Conservation (phyloP, 2,329 filamentous ascomycete genomes). For the Seiridium unicorne region DNA sequence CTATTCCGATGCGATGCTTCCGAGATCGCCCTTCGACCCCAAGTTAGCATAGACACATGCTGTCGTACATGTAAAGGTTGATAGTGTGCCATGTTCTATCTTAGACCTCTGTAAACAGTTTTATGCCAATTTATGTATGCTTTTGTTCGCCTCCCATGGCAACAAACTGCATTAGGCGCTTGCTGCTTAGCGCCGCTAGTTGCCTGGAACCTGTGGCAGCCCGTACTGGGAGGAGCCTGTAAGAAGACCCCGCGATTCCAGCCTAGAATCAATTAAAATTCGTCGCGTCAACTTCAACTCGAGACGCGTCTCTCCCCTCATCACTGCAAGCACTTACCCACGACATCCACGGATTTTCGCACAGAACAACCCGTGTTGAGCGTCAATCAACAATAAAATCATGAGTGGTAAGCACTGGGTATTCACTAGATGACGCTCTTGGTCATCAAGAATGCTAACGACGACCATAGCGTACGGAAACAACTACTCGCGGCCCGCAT, state of each 20-base stretch:
- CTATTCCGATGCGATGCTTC: too few relatives aligned
- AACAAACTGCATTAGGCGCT: too few relatives aligned
- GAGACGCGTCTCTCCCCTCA: constrained; percentile 9
- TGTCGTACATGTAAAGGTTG: too few relatives aligned
- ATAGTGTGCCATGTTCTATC: too few relatives aligned
- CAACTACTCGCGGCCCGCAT: constrained; percentile 5
- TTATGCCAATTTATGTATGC: too few relatives aligned
- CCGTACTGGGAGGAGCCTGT: neutral
- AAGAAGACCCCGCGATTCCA: constrained; percentile 8
- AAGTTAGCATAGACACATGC: too few relatives aligned
- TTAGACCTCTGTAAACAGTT: too few relatives aligned
- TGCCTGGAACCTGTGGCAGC: neutral
- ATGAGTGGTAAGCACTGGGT: constrained; percentile 1
- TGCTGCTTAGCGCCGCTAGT: neutral
- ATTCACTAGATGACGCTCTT: too few relatives aligned
- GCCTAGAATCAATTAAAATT: constrained; percentile 11
- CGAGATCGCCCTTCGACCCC: too few relatives aligned
- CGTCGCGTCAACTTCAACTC: constrained; percentile 7
- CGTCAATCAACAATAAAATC: neutral
- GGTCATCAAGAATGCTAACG: neutral
- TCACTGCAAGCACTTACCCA: neutral
- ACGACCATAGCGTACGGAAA: neutral
- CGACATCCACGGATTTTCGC: neutral
- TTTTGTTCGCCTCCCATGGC: too few relatives aligned
- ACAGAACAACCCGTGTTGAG: neutral